phyloP scores from a whole-genome alignment of 768 basidiomycete species.

The Crassisporium funariophilum region DNA sequence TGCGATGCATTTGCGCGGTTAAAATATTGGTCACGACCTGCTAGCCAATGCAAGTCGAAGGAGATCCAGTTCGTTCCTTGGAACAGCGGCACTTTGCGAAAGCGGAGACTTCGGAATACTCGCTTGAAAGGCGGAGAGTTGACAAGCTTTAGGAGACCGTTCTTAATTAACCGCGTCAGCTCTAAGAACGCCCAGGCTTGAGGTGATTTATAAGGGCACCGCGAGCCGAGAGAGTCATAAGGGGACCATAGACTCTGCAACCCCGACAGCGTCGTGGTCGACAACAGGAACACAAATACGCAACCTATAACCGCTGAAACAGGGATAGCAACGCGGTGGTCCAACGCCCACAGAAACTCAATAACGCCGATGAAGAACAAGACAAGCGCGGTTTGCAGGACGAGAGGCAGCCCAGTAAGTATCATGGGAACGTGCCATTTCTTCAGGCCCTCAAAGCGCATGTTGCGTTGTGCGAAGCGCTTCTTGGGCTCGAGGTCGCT shows the following conservation, averaged over 20 bases:
- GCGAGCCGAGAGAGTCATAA: conserved; percentile 7
- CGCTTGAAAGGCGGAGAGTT: too few species aligned
- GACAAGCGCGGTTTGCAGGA: conserved; percentile 26
- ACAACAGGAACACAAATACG: conserved; percentile 16
- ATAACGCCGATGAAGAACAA: conserved; percentile 30
- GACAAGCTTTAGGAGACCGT: too few species aligned
- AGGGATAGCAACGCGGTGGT: conserved; percentile 16
- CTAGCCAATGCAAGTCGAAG: too few species aligned
- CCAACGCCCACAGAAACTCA: conserved; percentile 24
- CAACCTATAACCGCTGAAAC: conserved; percentile 17
- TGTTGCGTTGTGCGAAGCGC: conserved; percentile 25
- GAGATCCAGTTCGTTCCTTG: too few species aligned
- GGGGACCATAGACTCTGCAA: conserved; percentile 15
- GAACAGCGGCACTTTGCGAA: too few species aligned
- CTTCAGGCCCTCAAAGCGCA: conserved; percentile 24
- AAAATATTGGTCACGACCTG: too few species aligned
- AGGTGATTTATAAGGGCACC: conserved; percentile 29
- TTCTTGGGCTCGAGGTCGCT: conserved; percentile 14
- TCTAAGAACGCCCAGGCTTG: conserved; percentile 25
- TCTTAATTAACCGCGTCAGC: too few species aligned
- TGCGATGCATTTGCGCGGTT: too few species aligned
- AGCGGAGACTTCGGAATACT: too few species aligned
- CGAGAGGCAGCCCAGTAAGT: conserved; percentile 23
- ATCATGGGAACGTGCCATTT: conserved; percentile 28
- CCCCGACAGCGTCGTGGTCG: conserved; percentile 25